Percentiles rank a stretch among this genome's conserved stretches.
Evolutionary conservation across 306 rosid species (phyloP).

Genomic region (Phaseolus lunatus): DNA sequence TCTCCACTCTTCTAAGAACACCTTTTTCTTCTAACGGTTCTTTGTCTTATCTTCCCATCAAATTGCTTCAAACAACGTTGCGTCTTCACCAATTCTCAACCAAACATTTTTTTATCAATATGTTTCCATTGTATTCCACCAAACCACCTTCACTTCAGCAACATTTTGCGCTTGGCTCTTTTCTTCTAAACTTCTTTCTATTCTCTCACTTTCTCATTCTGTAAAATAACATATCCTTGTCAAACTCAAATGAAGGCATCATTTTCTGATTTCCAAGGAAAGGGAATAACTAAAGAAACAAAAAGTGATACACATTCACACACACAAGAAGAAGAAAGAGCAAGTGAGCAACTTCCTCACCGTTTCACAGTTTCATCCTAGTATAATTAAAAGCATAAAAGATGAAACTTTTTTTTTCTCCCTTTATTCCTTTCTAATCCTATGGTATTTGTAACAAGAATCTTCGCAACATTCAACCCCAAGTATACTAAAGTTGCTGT

Average conservation of each 20-base stretch:
- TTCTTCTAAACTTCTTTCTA: conserved; percentile 35
- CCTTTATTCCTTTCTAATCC: conserved; percentile 49
- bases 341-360: conserved; percentile 26
- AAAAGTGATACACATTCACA: conserved; percentile 7
- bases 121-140: conserved; percentile 35
- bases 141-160: conserved; percentile 31
- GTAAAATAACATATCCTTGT: conserved; percentile 33
- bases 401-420: conserved; percentile 28
- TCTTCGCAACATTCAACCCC: conserved; percentile 37
- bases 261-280: conserved; percentile 22
- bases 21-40: conserved; percentile 8
- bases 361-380: conserved; percentile 36
- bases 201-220: conserved; percentile 33
- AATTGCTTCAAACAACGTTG: conserved; percentile 29
- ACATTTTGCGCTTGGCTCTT: conserved; percentile 38
- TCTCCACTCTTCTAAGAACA: conserved; percentile 27
- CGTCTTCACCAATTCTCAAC: conserved; percentile 37
- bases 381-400: conserved; percentile 37
- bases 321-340: conserved; percentile 1
- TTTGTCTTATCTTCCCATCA: conserved; percentile 38
- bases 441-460: conserved; percentile 43
- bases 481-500: conserved; percentile 32
- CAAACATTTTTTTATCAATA: conserved; percentile 1
- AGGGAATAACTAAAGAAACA: conserved; percentile 40
- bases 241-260: conserved; percentile 38